Evolutionary conservation across 306 rosid genomes (phyloP).

Genomic region (Gillenia trifoliata): DNA sequence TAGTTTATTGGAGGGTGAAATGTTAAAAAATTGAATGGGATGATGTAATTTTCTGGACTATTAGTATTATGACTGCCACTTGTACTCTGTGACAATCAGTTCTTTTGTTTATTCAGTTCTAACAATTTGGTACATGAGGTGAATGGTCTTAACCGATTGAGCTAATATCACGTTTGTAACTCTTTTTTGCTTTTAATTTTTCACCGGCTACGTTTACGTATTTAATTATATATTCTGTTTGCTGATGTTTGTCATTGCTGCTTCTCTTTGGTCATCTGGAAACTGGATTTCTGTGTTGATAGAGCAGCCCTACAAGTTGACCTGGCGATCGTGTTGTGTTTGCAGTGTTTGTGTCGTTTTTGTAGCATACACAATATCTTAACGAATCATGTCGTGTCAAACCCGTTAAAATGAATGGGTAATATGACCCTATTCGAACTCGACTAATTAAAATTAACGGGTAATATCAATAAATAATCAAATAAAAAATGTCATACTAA

Average conservation of each 20-base stretch:
- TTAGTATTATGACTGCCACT: background rate
- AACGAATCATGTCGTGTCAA: too few species aligned
- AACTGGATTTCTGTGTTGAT: background rate
- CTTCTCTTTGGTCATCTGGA: background rate
- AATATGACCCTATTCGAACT: too few species aligned
- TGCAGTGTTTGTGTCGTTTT: too few species aligned
- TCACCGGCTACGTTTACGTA: background rate
- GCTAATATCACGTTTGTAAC: background rate
- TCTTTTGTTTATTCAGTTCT: background rate
- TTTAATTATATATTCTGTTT: background rate
- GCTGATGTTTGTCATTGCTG: background rate
- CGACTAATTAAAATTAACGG: too few species aligned
- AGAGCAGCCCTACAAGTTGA: too few species aligned
- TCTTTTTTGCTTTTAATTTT: background rate
- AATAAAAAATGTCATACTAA: too few species aligned
- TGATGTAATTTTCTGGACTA: background rate
- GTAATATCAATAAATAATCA: too few species aligned
- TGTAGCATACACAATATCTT: too few species aligned
- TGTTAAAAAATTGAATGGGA: background rate
- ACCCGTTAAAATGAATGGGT: too few species aligned
- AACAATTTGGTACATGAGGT: background rate
- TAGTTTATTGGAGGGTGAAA: constrained; percentile 10
- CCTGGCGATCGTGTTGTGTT: too few species aligned
- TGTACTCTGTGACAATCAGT: background rate
- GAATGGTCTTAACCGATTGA: too few species aligned